These are phyloP conservation scores for Hericium alpestre DNA, from an alignment of 768 basidiomycete species.

Conservation along the genomic window DNA sequence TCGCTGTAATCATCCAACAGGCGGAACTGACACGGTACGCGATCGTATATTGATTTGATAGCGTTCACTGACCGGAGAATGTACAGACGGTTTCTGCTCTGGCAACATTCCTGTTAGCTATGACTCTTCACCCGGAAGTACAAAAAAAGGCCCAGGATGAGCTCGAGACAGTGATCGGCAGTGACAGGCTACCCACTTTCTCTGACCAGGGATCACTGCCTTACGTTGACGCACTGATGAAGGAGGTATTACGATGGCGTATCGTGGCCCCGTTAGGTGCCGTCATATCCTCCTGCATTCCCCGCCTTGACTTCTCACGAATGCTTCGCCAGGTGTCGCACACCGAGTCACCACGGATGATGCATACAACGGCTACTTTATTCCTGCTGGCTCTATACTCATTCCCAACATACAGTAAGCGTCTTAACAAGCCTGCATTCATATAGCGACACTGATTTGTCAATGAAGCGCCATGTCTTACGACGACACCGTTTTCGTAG, in stretches of 20 bases:
- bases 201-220: not conserved
- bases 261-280: not conserved
- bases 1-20: not conserved
- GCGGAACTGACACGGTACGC: slow-evolving; percentile 13
- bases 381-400: not conserved
- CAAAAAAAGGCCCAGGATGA: not conserved
- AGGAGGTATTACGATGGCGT: not conserved
- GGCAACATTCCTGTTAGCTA: not conserved
- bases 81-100: not conserved
- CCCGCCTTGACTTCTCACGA: too few relatives aligned
- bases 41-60: not conserved
- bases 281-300: too few relatives aligned
- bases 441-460: not conserved
- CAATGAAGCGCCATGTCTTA: slow-evolving; percentile 14
- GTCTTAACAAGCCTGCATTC: not conserved
- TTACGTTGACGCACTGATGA: not conserved
- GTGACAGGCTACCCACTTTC: not conserved
- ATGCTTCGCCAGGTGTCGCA: not conserved
- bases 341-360: not conserved
- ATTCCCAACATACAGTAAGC: not conserved
- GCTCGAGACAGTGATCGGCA: not conserved
- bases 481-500: slow-evolving; percentile 17
- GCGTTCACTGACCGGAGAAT: not conserved
- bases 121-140: not conserved
- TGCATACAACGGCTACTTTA: not conserved